A percentile compares a stretch with the other conserved stretches of the same genome.
Conservation (phyloP, 148 eudicot species). For the Chenopodium formosanum region DNA sequence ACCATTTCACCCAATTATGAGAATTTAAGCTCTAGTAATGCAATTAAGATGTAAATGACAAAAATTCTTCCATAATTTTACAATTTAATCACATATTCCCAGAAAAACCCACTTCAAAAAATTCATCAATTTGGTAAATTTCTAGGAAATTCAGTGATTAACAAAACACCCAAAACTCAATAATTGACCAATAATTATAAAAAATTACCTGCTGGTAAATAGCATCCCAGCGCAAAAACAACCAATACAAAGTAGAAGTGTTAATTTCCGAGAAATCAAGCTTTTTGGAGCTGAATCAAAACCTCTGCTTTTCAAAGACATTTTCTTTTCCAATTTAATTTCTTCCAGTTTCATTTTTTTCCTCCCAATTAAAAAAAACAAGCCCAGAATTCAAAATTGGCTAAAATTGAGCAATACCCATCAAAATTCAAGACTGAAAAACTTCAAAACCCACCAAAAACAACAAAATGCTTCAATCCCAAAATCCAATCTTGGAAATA, state of each 20-base stretch:
- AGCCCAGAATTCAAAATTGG: constrained; percentile 13
- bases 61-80: not conserved
- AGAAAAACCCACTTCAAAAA: constrained; percentile 8
- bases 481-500: not conserved
- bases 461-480: constrained; percentile 1
- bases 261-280: constrained; percentile 48
- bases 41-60: constrained; percentile 5
- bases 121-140: constrained; percentile 10
- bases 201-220: constrained; percentile 67
- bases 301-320: constrained; percentile 64
- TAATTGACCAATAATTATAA: not conserved
- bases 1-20: not conserved
- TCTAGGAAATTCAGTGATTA: not conserved
- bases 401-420: constrained; percentile 26
- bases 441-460: not conserved
- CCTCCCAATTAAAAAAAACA: not conserved
- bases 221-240: constrained; percentile 86
- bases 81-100: constrained; percentile 14
- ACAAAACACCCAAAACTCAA: constrained; percentile 5
- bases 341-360: not conserved
- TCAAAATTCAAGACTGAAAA: not conserved
- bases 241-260: constrained; percentile 69
- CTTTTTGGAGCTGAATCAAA: constrained; percentile 47
- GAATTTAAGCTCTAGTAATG: not conserved
- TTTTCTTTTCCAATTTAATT: constrained; percentile 13